Percentiles rank a stretch among this genome's conserved stretches.
phyloP scores from a whole-genome alignment of 2,329 filamentous ascomycete genomes.

The Uncinocarpus reesii region DNA sequence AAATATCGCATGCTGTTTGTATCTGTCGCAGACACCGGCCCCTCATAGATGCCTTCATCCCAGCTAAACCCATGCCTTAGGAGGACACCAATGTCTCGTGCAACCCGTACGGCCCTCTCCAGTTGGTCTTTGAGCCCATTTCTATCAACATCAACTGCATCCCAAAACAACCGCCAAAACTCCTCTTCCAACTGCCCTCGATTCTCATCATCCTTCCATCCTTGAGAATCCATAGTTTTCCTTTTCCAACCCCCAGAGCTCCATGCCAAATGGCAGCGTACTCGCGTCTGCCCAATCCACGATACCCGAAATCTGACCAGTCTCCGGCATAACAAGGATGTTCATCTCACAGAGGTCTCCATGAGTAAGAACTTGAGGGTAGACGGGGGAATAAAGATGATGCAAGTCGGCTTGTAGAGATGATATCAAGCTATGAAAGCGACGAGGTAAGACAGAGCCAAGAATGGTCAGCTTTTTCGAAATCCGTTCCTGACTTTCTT shows the following conservation, averaged over 20 bases:
- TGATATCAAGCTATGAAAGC: not conserved
- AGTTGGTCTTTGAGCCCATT: not conserved
- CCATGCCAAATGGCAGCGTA: constrained; percentile 22
- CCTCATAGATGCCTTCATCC: not conserved
- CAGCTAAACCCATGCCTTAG: not conserved
- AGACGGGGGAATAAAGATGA: constrained; percentile 1
- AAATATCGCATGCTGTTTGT: constrained; percentile 3
- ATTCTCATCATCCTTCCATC: constrained; percentile 2
- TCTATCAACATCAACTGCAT: constrained; percentile 3
- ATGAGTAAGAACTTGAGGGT: constrained; percentile 7
- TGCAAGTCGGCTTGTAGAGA: not conserved
- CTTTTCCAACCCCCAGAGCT: constrained; percentile 13
- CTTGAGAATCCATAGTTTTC: constrained; percentile 16
- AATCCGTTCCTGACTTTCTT: not conserved
- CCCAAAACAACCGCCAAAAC: constrained; percentile 9
- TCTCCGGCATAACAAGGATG: constrained; percentile 8
- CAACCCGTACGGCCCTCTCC: not conserved
- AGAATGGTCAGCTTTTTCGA: constrained; percentile 2
- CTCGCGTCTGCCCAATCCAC: constrained; percentile 21
- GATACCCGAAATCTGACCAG: constrained; percentile 19
- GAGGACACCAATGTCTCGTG: constrained; percentile 1
- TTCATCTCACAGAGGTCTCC: constrained; percentile 10
- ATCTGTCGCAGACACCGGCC: not conserved
- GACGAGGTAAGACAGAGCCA: not conserved
- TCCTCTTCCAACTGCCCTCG: constrained; percentile 2